phyloP scores from a whole-genome alignment of 805 yeast species.

The Yamadazyma insecticola region DNA sequence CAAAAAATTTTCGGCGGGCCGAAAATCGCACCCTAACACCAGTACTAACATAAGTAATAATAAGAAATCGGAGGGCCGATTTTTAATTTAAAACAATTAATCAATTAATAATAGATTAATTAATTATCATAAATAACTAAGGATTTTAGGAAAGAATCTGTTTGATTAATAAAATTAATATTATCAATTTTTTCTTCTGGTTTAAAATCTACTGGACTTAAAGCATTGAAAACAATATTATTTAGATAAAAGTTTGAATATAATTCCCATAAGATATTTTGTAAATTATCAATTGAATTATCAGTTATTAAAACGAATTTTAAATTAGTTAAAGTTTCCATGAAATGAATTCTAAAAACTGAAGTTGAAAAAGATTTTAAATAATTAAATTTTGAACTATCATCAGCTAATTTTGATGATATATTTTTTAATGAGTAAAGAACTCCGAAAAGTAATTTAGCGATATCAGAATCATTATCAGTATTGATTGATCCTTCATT shows the following conservation, averaged over 20 bases:
- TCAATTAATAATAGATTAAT: not conserved
- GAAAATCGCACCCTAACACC: too few relatives aligned
- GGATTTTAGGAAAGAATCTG: conserved; percentile 44
- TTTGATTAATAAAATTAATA: conserved; percentile 48
- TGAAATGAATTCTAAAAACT: conserved; percentile 71
- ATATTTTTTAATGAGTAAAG: conserved; percentile 75
- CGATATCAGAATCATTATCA: conserved; percentile 60
- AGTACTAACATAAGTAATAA: too few relatives aligned
- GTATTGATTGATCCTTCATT: conserved; percentile 35
- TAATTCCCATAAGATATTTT: conserved; percentile 50
- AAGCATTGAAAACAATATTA: conserved; percentile 53
- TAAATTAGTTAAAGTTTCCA: conserved; percentile 74
- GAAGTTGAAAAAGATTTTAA: conserved; percentile 64
- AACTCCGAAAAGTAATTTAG: conserved; percentile 83
- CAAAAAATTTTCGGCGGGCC: not conserved
- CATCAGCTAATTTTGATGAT: conserved; percentile 47
- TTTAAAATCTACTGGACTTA: conserved; percentile 47
- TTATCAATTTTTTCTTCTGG: conserved; percentile 42
- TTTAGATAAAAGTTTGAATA: conserved; percentile 58
- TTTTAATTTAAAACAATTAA: not conserved
- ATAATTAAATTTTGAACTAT: conserved; percentile 22
- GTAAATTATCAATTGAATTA: conserved; percentile 50
- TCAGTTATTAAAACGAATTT: conserved; percentile 76
- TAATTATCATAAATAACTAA: conserved; percentile 13
- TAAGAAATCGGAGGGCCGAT: not conserved